Evolutionary conservation across 331 rosid species (phyloP).

Genomic region (Rosa hybrid): DNA sequence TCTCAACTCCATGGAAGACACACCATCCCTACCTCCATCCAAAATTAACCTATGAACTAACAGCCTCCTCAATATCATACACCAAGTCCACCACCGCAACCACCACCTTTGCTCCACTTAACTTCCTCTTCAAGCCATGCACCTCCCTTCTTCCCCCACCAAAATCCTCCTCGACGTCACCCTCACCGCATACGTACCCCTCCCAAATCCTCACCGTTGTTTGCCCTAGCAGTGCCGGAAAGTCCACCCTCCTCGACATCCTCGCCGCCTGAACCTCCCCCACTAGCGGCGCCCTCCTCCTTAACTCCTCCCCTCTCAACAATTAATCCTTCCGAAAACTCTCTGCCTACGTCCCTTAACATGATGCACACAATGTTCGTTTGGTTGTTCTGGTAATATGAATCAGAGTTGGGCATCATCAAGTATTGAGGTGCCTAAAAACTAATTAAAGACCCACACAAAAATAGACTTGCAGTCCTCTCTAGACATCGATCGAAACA

Average conservation of each 20-base stretch:
- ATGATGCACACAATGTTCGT: conserved; percentile 43
- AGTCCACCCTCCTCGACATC: conserved; percentile 90
- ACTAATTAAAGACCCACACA: background rate
- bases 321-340: conserved; percentile 79
- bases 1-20: conserved; percentile 54
- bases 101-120: conserved; percentile 24
- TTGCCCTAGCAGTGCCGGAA: conserved; percentile 95
- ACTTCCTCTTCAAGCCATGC: conserved; percentile 52
- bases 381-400: background rate
- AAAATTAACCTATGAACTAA: conserved; percentile 55
- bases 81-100: conserved; percentile 50
- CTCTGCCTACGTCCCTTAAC: conserved; percentile 93
- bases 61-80: conserved; percentile 74
- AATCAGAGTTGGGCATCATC: background rate
- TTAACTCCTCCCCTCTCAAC: conserved; percentile 69
- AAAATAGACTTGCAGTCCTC: background rate
- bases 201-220: conserved; percentile 80
- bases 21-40: conserved; percentile 13
- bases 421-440: background rate
- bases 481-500: background rate
- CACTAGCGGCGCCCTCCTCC: conserved; percentile 55
- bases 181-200: conserved; percentile 56
- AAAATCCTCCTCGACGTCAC: conserved; percentile 70
- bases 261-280: conserved; percentile 69
- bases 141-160: conserved; percentile 43